Conservation (phyloP, 2,329 filamentous ascomycete species). For the Fusarium bulbicola region DNA sequence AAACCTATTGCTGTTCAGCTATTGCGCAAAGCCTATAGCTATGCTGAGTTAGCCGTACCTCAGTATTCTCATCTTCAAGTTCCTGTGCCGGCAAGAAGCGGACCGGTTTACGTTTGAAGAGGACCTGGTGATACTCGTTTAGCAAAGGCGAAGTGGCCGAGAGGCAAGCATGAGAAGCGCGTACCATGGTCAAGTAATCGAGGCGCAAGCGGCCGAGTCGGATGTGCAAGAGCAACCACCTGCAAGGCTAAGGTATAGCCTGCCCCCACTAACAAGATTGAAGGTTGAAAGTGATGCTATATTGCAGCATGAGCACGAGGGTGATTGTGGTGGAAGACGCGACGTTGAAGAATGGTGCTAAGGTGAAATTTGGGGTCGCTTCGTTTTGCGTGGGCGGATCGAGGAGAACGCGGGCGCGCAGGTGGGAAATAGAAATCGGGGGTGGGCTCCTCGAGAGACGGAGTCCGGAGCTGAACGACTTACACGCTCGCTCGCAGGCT, state of each 20-base stretch:
- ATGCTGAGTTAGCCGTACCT: conserved; percentile 65
- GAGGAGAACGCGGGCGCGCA: conserved; percentile 34
- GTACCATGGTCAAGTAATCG: conserved; percentile 37
- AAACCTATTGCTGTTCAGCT: conserved; percentile 70
- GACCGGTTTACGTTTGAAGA: conserved; percentile 96
- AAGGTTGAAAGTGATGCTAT: conserved; percentile 14
- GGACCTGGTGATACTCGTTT: conserved; percentile 67
- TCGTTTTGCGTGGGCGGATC: conserved; percentile 28
- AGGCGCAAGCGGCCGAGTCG: conserved; percentile 28
- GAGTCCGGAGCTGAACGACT: conserved; percentile 40
- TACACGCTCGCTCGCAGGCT: conserved; percentile 41
- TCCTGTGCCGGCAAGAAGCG: conserved; percentile 77
- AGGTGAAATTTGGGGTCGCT: conserved; percentile 23
- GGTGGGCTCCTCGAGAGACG: conserved; percentile 36
- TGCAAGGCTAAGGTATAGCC: conserved; percentile 42
- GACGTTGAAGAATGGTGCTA: conserved; percentile 18
- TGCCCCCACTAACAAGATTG: conserved; percentile 43
- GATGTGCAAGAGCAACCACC: conserved; percentile 27
- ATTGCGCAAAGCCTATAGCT: conserved; percentile 3
- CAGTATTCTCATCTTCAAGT: conserved; percentile 81
- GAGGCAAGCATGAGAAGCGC: not conserved
- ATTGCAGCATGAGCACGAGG: conserved; percentile 34
- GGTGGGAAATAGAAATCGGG: conserved; percentile 37
- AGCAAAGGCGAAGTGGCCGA: conserved; percentile 11
- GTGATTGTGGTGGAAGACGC: conserved; percentile 12